Percentiles rank a stretch among this genome's conserved stretches.
Conservation (phyloP, 208 protist genomes). For the Leptomonas pyrrhocoris region DNA sequence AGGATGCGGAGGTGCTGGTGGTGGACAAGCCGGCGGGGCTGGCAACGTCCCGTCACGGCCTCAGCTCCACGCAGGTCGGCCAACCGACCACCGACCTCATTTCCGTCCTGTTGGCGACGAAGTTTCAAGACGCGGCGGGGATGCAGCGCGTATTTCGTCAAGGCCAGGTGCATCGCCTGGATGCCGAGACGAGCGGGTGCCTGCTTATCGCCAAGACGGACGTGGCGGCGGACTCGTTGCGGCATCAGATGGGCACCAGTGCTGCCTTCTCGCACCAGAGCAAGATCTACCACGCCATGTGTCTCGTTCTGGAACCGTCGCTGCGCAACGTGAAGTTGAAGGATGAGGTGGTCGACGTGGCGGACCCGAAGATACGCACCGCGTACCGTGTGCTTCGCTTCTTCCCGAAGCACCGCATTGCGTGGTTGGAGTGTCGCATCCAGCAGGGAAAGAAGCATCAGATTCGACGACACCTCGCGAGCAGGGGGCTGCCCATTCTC, state of each 20-base stretch:
- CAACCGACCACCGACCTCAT: slow-evolving; percentile 46
- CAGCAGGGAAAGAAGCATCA: slow-evolving; percentile 90
- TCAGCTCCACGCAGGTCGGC: slow-evolving; percentile 60
- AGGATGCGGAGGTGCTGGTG: slow-evolving; percentile 77
- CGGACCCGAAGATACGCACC: slow-evolving; percentile 62
- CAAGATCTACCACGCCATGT: slow-evolving; percentile 82
- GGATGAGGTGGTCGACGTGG: slow-evolving; percentile 48
- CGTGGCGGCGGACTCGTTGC: slow-evolving; percentile 55
- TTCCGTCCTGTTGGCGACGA: slow-evolving; percentile 39
- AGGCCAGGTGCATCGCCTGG: slow-evolving; percentile 85
- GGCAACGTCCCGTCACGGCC: slow-evolving; percentile 73
- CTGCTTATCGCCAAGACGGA: slow-evolving; percentile 73
- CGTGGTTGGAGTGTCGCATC: slow-evolving; percentile 79
- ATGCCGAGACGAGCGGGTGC: slow-evolving; percentile 77
- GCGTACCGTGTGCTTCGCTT: slow-evolving; percentile 67
- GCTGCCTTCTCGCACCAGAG: slow-evolving; percentile 58
- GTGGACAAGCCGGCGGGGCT: slow-evolving; percentile 77
- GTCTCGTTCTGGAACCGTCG: slow-evolving; percentile 69
- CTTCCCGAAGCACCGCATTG: slow-evolving; percentile 44
- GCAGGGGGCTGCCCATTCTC: slow-evolving; percentile 70
- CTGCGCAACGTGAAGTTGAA: slow-evolving; percentile 50
- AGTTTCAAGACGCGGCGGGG: not conserved
- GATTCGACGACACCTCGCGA: slow-evolving; percentile 79
- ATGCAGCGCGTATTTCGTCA: slow-evolving; percentile 47
- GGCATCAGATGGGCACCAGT: slow-evolving; percentile 82